These are phyloP conservation scores for Entoloma clypeatum DNA, from an alignment of 1,284 basidiomycete genomes.

Conservation along the genomic window DNA sequence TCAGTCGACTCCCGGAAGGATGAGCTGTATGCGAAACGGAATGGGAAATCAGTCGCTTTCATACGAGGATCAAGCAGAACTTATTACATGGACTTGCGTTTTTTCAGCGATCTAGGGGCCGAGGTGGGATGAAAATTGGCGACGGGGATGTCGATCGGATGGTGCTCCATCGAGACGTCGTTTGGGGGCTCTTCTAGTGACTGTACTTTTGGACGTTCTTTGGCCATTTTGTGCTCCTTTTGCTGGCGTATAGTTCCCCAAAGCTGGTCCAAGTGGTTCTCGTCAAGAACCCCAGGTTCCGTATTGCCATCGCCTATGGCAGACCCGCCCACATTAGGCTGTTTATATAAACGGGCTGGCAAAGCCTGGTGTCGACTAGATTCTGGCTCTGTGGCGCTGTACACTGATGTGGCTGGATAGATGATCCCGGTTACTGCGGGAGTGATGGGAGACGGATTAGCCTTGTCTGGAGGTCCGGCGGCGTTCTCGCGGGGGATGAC, in stretches of 20 bases:
- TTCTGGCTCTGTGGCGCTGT: constrained; percentile 31
- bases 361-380: constrained; percentile 23
- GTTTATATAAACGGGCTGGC: constrained; percentile 27
- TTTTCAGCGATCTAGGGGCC: constrained; percentile 38
- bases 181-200: constrained; percentile 48
- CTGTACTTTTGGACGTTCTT: constrained; percentile 61
- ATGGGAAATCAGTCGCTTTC: constrained; percentile 13
- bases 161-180: constrained; percentile 29
- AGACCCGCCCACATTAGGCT: constrained; percentile 34
- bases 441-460: constrained; percentile 33
- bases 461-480: constrained; percentile 23
- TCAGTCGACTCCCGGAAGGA: constrained; percentile 64
- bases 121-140: constrained; percentile 33
- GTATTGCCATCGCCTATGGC: constrained; percentile 37
- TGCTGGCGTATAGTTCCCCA: constrained; percentile 59
- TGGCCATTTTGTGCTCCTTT: constrained; percentile 61
- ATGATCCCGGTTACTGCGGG: constrained; percentile 42
- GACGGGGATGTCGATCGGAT: constrained; percentile 31
- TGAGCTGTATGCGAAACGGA: constrained; percentile 39
- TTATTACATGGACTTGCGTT: constrained; percentile 55
- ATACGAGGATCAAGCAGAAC: constrained; percentile 10
- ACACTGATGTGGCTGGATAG: constrained; percentile 36
- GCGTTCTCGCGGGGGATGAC: constrained; percentile 12
- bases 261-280: constrained; percentile 49
- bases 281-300: constrained; percentile 35